Evolutionary conservation across 495 filamentous ascomycete genomes (phyloP), one percentile per base, ranked within the genome.

Genomic region (Chaetomium cochliodes): DNA sequence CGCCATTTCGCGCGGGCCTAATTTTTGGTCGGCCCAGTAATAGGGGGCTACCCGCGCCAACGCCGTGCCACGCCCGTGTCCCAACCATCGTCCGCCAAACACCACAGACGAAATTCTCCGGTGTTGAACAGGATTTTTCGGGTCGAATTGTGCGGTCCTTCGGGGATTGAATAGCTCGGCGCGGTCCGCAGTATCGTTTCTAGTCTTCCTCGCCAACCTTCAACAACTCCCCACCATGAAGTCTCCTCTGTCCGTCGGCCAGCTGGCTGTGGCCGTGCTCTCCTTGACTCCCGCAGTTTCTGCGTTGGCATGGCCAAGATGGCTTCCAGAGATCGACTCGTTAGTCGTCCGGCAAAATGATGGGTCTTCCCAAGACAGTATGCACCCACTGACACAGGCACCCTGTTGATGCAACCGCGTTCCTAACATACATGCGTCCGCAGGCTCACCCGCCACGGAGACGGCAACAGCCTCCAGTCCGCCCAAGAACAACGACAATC

Each of bases 341-440:
- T 60, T 80, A 46, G 74, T 79, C 13, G 77, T 75, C 22, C 72
- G 78, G 41, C 73, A 70, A 56, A 71, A 80, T 52, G 70, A 75
- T 53, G 69, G 52, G 63, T 72, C 55, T 61, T 53, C 58, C 33
- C 71, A 30, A 65, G 16, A 13, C 12, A 30, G 58, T 58, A 49
- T 44, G 55, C 55, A 60, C 23, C 26, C 6, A 25, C 26, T 22
- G 11, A 46, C n/a, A 42, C 49, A 25, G n/a, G 22, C 13, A n/a
- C 51, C 33, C 15, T 33, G 9, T 20, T 33, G 9, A 30, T 54
- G 15, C 16, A 11, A 6, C 2, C 52, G 18, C 23, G 13, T 20
- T 4, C 6, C 60, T 64, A 44, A 64, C 26, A 50, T 54, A 12
- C 20, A 9, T 11, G 1, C 6, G 56, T 52, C 44, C 51, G 26